Evolutionary conservation across 192 early-diverging fungal species (phyloP), one percentile per base, ranked within the genome.

Genomic region (Coemansia sp.): DNA sequence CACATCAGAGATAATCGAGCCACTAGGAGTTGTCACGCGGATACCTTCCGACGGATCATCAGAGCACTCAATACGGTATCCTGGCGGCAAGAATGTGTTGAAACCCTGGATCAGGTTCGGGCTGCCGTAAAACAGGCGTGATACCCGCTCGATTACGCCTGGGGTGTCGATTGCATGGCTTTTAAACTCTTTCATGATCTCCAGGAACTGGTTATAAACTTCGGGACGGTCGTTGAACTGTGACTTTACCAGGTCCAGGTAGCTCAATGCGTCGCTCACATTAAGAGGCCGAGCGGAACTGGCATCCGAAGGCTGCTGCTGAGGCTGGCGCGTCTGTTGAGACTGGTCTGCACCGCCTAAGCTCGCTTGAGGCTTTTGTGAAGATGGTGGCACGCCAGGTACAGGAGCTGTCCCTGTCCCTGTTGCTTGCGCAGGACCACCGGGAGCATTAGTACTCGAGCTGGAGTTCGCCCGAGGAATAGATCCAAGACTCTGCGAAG

Each of bases 161-260:
- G 96, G 95, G 2, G 97, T 99, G 63, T 97, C 94, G 58, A 99
- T 94, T 4, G 77, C 84, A 70, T 97, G 94, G 65, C 92, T 91
- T 77, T 98, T 98, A 68, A 99, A 99, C 71, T 99, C 97, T 83
- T 97, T 97, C 97, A 99, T 99, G 36, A 98, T 98, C 72, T 97
- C 96, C 70, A 99, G 60, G 75, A 99, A 99, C 55, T 88, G 85
- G 69, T 97, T 98, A 81, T 99, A 99, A 6, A 98, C 94, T 53
- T 97, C 94, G 3, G 95, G 94, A 9, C 92, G 87, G 61, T 94
- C 89, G 38, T 87, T 83, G 65, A 99, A 99, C 64, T 92, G 90
- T 37, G 88, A 84, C 68, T 96, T 96, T 9, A 99, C 97, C 67
- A 95, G 84, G 65, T 99, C 97, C 44, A 99, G 83, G 72, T 99